Base-by-base conservation (phyloP, 2,329 filamentous ascomycete genomes). In the Metarhizium robertsii region DNA sequence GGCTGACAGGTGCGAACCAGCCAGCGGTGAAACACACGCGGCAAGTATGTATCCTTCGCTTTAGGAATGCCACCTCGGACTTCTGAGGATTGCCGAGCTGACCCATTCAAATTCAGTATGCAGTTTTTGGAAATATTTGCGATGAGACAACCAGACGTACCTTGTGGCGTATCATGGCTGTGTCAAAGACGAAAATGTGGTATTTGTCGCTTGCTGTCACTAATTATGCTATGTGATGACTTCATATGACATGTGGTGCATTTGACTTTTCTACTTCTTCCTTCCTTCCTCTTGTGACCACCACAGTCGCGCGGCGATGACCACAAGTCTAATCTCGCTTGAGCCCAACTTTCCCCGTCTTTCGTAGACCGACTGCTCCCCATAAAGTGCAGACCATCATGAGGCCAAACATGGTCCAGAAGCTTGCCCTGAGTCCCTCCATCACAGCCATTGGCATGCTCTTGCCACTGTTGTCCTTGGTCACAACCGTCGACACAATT, bases 381-480 rank as follows among this genome's bases (percentile, higher is more conserved):
- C 79, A 60, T 0, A 65, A 58, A 50, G 65, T 69, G 43, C 71
- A 71, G 8, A 71, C 36, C n/a, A 78, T 55, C 69, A 77, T 77
- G 16, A 72, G 67, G 0, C 62, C 76, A 66, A 79, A 78, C 64
- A 74, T 73, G 0, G 72, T 67, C 78, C 77, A 80, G 60, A 79
- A 80, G 2, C 71, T 72, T 0, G 75, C 77, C 40, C 71, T 67
- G 52, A 79, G 80, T 1, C 78, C 77, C n/a, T 68, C 64, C 67
- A 79, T 69, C 47, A 79, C 67, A 1, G 71, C 71, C 2, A 64
- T 52, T 0, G 64, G 59, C 2, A 56, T 55, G 2, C 54, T 58
- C 53, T 63, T 64, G 3, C 64, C 65, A 1, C 59, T 55, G 43
- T 66, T 60, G 5, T 69, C 61, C 16, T 70, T 65, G 1, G 72